Evolutionary conservation across 1,139 yeast genomes (phyloP), one percentile per base, ranked within the genome.

Genomic region (Meyerozyma guilliermondii): DNA sequence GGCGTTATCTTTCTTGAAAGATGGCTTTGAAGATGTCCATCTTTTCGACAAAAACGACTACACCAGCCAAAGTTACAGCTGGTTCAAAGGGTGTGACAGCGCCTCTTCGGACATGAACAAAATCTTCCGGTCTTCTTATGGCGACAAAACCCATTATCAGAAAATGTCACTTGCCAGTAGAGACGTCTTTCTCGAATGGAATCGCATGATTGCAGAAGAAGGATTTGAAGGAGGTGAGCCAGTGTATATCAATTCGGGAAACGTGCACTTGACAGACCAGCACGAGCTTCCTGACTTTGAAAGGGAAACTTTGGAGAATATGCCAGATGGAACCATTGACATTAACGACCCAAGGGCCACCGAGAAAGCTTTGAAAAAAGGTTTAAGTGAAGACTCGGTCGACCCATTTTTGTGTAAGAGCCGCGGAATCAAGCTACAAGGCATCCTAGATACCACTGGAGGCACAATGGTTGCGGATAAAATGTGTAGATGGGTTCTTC

Each of bases 241-340:
- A 16, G 41, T 58, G 9, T 56, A 53, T 38, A 38, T 50, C 30
- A 54, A 56, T 43, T 46, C 56, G 2, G 61, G 62, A 10, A 56
- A 54, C 43, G 43, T 50, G 22, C 58, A 55, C 38, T 42, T 57
- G 35, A 54, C 54, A 3, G 58, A 55, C 37, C 46, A 47, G 22
- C 27, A 42, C 3, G 52, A 49, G 11, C 40, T 55, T 4, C 56
- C 59, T 6, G 27, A 17, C 4, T 55, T 57, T 43, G 57, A 55
- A 41, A 18, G 39, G 17, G 41, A 40, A 23, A 52, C 55, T 1
- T 30, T 52, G 37, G 29, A 43, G 34, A 38, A 41, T 10, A 48
- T 51, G 54, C 38, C 39, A 8, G 17, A 28, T 7, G 35, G 30
- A 9, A 46, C 50, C 7, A 47, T 48, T 26, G 35, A 44, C 20